Evolutionary conservation across 345 rosid genomes (phyloP), one percentile per base, ranked within the genome.

Genomic region (Anastatica hierochuntica): DNA sequence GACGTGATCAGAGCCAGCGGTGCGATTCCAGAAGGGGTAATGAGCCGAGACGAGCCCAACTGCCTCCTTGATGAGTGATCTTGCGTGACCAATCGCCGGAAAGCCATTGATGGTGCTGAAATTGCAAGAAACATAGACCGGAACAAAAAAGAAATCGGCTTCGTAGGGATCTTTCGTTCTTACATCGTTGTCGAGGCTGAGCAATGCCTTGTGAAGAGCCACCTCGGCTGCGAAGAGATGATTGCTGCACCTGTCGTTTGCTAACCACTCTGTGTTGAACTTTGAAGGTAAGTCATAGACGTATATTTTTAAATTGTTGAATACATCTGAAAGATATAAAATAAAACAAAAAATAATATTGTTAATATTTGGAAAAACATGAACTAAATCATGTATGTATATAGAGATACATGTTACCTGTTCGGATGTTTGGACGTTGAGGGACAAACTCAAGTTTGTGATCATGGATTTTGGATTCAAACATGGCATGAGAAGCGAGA

Each of bases 171-270:
- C 84, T 14, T 77, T 38, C 0, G 98, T 84, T 53, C 95, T 71
- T 13, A 78, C 38, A 1, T 76, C 41, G 1, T 72, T 76, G 4
- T 72, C 76, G 6, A 65, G 36, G 49, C 80, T 75, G 58, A 72
- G 76, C 24, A 77, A 57, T 3, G 97, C 94, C 42, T 53, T 74
- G 62, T 92, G 98, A 10, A 92, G 74, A 8, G 97, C 95, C 8
- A 92, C 98, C 75, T 92, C 98, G 2, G 98, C 73, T 8, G 98
- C 98, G 29, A 92, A 92, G 68, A 92, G 69, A 41, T 88, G 98
- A 66, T 39, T 81, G 72, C 78, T 74, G 66, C 98, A 92, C 14
- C 98, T 70, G 13, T 81, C 77, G 71, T 92, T 81, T 8, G 76
- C 59, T 37, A 92, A 73, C 98, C 98, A 92, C 11, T 81, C 82